phyloP scores from a whole-genome alignment of 2,329 filamentous ascomycete genomes.

The Emydomyces testavorans region DNA sequence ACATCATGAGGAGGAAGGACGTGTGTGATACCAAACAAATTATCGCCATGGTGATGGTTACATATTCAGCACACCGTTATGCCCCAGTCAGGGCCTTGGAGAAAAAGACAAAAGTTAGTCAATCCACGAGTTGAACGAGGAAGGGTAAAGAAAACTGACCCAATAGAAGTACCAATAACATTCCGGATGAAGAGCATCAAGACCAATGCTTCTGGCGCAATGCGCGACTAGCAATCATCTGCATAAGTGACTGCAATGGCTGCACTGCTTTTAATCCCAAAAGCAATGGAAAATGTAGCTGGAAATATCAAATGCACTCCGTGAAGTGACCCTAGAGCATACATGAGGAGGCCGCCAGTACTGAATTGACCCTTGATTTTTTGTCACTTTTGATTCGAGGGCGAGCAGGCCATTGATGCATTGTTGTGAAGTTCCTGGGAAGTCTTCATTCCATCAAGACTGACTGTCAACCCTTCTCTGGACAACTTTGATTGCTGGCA shows the following conservation, averaged over 20 bases:
- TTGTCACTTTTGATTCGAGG: no score
- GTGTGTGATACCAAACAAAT: slow-evolving; percentile 17
- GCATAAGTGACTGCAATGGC: slow-evolving; percentile 22
- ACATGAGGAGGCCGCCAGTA: slow-evolving; percentile 21
- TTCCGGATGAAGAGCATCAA: slow-evolving; percentile 33
- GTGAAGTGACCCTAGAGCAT: slow-evolving; percentile 23
- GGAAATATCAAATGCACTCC: slow-evolving; percentile 22
- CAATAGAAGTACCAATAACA: slow-evolving; percentile 29
- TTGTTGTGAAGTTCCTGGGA: no score
- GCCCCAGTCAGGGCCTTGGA: slow-evolving; percentile 24
- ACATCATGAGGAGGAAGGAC: slow-evolving; percentile 15
- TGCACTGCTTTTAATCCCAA: slow-evolving; percentile 21
- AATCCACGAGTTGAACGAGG: no score
- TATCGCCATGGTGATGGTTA: slow-evolving; percentile 26
- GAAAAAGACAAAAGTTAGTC: neutral
- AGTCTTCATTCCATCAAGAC: no score
- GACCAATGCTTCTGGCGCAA: slow-evolving; percentile 22
- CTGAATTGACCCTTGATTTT: no score
- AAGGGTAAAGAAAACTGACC: slow-evolving; percentile 10
- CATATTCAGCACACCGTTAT: slow-evolving; percentile 26
- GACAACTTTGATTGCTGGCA: no score
- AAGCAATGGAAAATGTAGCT: slow-evolving; percentile 22
- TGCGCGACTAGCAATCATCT: slow-evolving; percentile 23
- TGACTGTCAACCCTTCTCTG: no score
- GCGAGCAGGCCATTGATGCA: no score